Evolutionary conservation across 768 basidiomycete genomes (phyloP).

Genomic region (Lactifluus pinguis): DNA sequence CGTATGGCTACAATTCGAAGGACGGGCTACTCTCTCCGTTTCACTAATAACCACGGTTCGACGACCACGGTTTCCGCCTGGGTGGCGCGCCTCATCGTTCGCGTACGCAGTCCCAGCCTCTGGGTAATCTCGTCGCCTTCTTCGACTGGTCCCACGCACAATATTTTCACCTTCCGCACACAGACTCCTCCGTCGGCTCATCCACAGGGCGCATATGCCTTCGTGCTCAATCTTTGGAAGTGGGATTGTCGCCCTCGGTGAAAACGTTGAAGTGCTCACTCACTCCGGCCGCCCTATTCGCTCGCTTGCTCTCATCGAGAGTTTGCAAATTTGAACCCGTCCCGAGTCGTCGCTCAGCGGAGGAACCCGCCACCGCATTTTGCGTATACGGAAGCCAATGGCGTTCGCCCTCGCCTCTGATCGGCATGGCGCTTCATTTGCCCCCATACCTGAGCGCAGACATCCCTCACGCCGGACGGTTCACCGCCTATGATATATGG

Average conservation of each 20-base stretch:
- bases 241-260: slow-evolving; percentile 32
- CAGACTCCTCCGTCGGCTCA: slow-evolving; percentile 43
- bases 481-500: no score
- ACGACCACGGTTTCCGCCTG: slow-evolving; percentile 1
- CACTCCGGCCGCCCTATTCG: slow-evolving; percentile 34
- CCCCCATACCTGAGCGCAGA: no score
- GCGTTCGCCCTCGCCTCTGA: no score
- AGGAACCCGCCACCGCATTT: not conserved
- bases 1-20: slow-evolving; percentile 4
- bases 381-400: no score
- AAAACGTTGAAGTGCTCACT: slow-evolving; percentile 43
- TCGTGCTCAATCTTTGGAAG: slow-evolving; percentile 31
- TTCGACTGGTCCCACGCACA: slow-evolving; percentile 28
- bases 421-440: no score
- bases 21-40: not conserved
- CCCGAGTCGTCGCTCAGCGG: slow-evolving; percentile 15
- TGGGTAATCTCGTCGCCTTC: slow-evolving; percentile 29
- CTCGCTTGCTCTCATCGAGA: slow-evolving; percentile 44
- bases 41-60: not conserved
- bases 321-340: no score
- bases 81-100: slow-evolving; percentile 13
- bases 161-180: slow-evolving; percentile 28
- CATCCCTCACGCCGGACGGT: no score
- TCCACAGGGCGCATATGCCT: slow-evolving; percentile 31
- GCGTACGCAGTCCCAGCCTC: slow-evolving; percentile 10